Percentiles rank a stretch among this genome's conserved stretches.
These are phyloP conservation scores for Thelephora terrestris DNA, from an alignment of 1,284 basidiomycete genomes.

Conservation along the genomic window DNA sequence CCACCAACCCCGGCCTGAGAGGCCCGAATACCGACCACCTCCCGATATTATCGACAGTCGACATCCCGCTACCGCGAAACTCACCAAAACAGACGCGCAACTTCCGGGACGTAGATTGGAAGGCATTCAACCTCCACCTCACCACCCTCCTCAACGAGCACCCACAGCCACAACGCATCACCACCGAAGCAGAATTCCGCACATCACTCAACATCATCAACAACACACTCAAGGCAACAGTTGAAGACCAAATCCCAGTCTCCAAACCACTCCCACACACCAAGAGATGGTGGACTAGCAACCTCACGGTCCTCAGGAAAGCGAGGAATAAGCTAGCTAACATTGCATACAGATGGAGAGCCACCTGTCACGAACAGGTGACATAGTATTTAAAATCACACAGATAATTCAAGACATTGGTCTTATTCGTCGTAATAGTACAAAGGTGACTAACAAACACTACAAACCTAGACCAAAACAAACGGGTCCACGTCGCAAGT, in stretches of 20 bases:
- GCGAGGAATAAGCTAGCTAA: constrained; percentile 12
- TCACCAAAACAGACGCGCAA: constrained; percentile 6
- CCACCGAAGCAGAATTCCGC: too few relatives aligned
- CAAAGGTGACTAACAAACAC: too few relatives aligned
- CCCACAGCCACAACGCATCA: neutral
- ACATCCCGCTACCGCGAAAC: constrained; percentile 8
- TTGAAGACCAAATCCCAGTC: too few relatives aligned
- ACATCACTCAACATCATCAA: constrained; percentile 9
- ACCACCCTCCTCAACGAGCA: neutral
- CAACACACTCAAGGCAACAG: constrained; percentile 7
- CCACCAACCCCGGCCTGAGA: constrained; percentile 2
- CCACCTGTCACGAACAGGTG: constrained; percentile 8
- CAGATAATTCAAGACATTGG: constrained; percentile 14
- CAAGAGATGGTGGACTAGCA: constrained; percentile 20
- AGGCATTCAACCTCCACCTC: constrained; percentile 11
- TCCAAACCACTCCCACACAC: too few relatives aligned
- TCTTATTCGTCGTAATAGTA: too few relatives aligned
- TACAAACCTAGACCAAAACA: too few relatives aligned
- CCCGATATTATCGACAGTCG: constrained; percentile 13
- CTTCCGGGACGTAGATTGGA: constrained; percentile 18
- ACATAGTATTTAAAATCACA: constrained; percentile 14
- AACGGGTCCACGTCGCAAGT: too few relatives aligned
- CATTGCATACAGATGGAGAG: too few relatives aligned
- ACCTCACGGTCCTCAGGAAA: constrained; percentile 12
- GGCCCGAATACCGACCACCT: constrained; percentile 18